Percentiles rank a stretch among this genome's conserved stretches.
Conservation (phyloP, 352 stramenopile genomes). For the Phytophthora aleatoria region DNA sequence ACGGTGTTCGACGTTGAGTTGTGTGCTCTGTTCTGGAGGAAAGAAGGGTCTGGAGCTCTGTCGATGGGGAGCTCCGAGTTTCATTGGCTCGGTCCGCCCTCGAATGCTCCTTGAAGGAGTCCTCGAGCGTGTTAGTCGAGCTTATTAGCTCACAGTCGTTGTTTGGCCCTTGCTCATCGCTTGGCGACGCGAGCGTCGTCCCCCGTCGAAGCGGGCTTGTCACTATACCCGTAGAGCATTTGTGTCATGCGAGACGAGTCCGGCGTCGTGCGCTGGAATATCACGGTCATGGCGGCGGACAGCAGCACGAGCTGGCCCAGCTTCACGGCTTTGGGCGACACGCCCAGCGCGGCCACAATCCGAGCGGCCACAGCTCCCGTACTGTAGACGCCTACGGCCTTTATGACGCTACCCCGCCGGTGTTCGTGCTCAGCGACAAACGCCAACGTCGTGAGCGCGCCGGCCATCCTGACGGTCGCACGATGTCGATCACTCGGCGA, state of each 20-base stretch:
- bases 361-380: slow-evolving; percentile 41
- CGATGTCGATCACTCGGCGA: slow-evolving; percentile 41
- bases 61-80: not conserved
- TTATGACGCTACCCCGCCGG: slow-evolving; percentile 59
- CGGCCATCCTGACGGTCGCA: slow-evolving; percentile 40
- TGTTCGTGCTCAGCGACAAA: slow-evolving; percentile 58
- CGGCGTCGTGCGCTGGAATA: slow-evolving; percentile 52
- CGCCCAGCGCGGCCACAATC: slow-evolving; percentile 22
- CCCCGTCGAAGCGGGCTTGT: slow-evolving; percentile 18
- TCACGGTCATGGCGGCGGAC: slow-evolving; percentile 40
- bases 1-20: slow-evolving; percentile 9
- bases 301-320: slow-evolving; percentile 50
- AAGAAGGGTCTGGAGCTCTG: slow-evolving; percentile 21
- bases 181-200: slow-evolving; percentile 9
- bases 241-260: slow-evolving; percentile 54
- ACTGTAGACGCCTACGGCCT: slow-evolving; percentile 62
- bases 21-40: slow-evolving; percentile 16
- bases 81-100: slow-evolving; percentile 19
- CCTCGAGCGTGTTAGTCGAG: slow-evolving; percentile 10
- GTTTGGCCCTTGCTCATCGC: slow-evolving; percentile 5
- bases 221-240: slow-evolving; percentile 59
- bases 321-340: slow-evolving; percentile 24
- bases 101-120: not conserved
- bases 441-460: slow-evolving; percentile 46
- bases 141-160: slow-evolving; percentile 20